Evolutionary conservation across 495 filamentous ascomycete genomes (phyloP), one percentile per base, ranked within the genome.

Genomic region (Penicillium diatomitis): DNA sequence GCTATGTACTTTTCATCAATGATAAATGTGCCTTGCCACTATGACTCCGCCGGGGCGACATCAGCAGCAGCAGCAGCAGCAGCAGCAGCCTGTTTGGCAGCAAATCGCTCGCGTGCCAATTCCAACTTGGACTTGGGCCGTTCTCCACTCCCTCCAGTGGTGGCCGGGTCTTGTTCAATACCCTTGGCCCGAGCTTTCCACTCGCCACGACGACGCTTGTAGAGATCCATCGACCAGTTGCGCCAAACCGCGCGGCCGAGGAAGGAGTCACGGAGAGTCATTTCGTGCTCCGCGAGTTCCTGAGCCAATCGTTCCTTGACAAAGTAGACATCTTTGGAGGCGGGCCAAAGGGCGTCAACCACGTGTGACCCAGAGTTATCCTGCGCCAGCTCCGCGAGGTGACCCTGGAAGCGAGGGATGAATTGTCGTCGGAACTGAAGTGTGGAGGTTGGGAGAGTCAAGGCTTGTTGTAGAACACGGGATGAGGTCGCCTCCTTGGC

Each of bases 161-260:
- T 45, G 36, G 62, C 57, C 5, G 35, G 48, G 20, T 58, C 41
- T 38, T 49, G 50, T n/a, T 65, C 55, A 39, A 62, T 41, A 2
- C 63, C 79, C 68, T 85, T 87, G 10, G 81, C 83, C 65, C 80
- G 81, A 20, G 69, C 65, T 30, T 82, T 75, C 88, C 88, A 94
- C 34, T 90, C 85, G 20, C 67, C 72, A 36, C 81, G 67, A 42
- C 79, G 71, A 41, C 81, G 69, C 54, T 84, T 86, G 67, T 84
- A 97, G 27, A 90, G 59, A 66, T 97, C 92, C 70, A 95, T 89
- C 46, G 76, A 79, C 94, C 92, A 98, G 51, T 92, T 87, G 46
- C 84, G 73, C 91, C 89, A 96, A 8, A 95, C 87, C 3, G 83
- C 85, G 5, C 90, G 71, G 3, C 92, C 92, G 28, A 84, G 72